Evolutionary conservation across 495 filamentous ascomycete genomes (phyloP), one percentile per base, ranked within the genome.

Genomic region (Pseudoneurospora amorphoporcata): DNA sequence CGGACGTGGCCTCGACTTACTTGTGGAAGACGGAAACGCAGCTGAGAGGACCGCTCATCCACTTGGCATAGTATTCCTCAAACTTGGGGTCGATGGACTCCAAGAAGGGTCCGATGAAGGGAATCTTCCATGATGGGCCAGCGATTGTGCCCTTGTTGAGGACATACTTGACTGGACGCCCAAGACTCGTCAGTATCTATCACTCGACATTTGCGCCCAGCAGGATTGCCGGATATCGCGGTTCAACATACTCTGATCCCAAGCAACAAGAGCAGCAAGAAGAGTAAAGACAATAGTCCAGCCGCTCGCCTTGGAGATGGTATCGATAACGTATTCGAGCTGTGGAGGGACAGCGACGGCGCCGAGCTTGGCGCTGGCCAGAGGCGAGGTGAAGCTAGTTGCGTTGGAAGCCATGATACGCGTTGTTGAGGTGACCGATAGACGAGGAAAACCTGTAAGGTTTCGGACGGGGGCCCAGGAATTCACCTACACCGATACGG

Each of bases 21-120:
- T 99, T 99, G 88, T 99, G 95, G 85, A 99, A 99, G 73, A 99
- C 94, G 14, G 94, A 97, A 72, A 99, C 95, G 83, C 95, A 99
- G 84, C 94, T 97, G 77, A 99, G 86, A 14, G 90, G 89, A 16
- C 92, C 95, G 80, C 92, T 95, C 76, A 88, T 78, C 95, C 95
- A 99, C 87, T 99, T 97, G 39, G 87, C 90, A 79, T 92, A 85
- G 82, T 99, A 99, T 76, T 93, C 88, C 73, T 90, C 88, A 83
- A 98, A 98, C 72, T 95, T 92, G 68, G 95, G 95, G 78, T 97
- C 90, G 69, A 99, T 85, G 19, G 94, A 97, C 79, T 97, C 83
- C 53, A 98, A 86, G 82, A 99, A 99, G 9, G 95, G 95, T 23
- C 95, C 95, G 83, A 98, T 95, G 77, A 99, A 98, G 23, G 95